These are phyloP conservation scores for Cladophialophora immunda DNA, from an alignment of 2,329 filamentous ascomycete species.

Conservation along the genomic window DNA sequence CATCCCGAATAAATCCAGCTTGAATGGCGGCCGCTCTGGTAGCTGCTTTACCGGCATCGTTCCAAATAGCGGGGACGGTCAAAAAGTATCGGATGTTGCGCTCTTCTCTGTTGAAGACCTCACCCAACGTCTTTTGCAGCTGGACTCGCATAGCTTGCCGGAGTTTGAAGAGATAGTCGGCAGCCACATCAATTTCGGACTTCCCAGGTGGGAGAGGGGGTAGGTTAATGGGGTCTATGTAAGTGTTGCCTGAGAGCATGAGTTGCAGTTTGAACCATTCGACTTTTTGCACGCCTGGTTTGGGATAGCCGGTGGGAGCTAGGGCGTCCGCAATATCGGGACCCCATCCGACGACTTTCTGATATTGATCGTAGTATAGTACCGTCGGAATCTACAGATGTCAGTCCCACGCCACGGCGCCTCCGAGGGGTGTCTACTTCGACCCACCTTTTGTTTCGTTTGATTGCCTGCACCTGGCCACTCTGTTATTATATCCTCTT, in stretches of 20 bases:
- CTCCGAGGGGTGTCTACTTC: neutral
- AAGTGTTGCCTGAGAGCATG: constrained; percentile 98
- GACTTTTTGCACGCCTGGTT: constrained; percentile 96
- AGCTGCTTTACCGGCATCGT: constrained; percentile 96
- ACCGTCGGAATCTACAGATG: constrained; percentile 86
- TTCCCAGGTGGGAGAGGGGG: constrained; percentile 96
- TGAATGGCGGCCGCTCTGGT: constrained; percentile 96
- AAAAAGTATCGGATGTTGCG: constrained; percentile 97
- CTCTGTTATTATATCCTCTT: constrained; percentile 98
- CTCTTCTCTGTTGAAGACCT: constrained; percentile 98
- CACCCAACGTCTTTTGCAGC: constrained; percentile 93
- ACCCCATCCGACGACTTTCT: constrained; percentile 99
- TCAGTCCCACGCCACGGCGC: constrained; percentile 1
- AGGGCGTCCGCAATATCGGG: constrained; percentile 97
- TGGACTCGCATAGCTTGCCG: constrained; percentile 96
- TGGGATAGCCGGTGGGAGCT: constrained; percentile 95
- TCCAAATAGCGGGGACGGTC: constrained; percentile 99
- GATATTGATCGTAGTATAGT: constrained; percentile 99
- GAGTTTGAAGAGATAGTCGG: constrained; percentile 98
- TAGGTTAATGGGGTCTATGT: constrained; percentile 98
- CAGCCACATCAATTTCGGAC: constrained; percentile 98
- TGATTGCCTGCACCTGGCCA: constrained; percentile 98
- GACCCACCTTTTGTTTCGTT: constrained; percentile 92
- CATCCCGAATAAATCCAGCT: constrained; percentile 93
- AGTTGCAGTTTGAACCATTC: constrained; percentile 99